Evolutionary conservation across 208 protist genomes (phyloP).

Genomic region (Entamoeba invadens): DNA sequence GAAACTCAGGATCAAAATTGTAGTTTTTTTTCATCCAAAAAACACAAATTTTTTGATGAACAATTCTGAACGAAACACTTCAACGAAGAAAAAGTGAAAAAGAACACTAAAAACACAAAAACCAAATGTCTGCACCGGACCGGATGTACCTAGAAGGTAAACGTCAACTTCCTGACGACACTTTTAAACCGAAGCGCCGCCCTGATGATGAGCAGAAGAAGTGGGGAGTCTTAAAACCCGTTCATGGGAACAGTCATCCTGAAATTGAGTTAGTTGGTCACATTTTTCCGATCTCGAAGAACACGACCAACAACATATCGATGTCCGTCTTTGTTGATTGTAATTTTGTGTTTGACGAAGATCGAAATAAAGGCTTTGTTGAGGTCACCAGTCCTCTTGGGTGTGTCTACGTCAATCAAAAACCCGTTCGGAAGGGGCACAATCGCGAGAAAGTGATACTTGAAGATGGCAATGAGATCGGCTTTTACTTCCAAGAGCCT

Average conservation of each 20-base stretch:
- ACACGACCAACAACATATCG: background rate
- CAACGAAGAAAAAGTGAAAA: background rate
- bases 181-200: background rate
- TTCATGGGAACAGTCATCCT: background rate
- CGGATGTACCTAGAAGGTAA: background rate
- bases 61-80: background rate
- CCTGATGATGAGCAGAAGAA: background rate
- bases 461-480: background rate
- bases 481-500: background rate
- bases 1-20: no score
- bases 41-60: no score
- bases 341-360: background rate
- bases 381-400: background rate
- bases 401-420: background rate
- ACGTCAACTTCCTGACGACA: background rate
- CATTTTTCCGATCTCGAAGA: background rate
- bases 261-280: background rate
- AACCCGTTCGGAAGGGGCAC: background rate
- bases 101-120: background rate
- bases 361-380: background rate
- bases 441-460: background rate
- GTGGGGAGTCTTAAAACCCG: background rate
- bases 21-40: no score
- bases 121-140: no score
- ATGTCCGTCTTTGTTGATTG: background rate